Evolutionary conservation across 495 filamentous ascomycete genomes (phyloP), one percentile per base, ranked within the genome.

Genomic region (Aspergillus sclerotioniger): DNA sequence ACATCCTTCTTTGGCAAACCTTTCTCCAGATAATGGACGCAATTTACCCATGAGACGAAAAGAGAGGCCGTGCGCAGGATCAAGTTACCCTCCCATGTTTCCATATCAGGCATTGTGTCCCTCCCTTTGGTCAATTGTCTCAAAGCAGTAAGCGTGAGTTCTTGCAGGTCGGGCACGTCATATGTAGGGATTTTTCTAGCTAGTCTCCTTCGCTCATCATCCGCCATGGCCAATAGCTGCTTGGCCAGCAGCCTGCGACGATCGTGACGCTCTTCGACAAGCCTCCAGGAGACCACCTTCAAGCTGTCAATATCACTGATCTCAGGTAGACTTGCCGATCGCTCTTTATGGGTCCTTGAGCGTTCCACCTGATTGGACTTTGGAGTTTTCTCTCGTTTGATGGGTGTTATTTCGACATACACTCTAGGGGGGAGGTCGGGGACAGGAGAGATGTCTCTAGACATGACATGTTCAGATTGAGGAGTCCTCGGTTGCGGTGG

Each of bases 21-120:
- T 37, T 57, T 20, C 16, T 32, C 19, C 12, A 54, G 47, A 16
- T 66, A 54, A 48, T 60, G 62, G 8, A 56, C 52, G 21, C 72
- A 69, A 35, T 72, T 69, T 8, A 74, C 53, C 71, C 74, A 80
- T 16, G 71, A 74, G 20, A 80, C 67, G 37, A 68, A 76, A 49
- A 76, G 63, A 13, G 66, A 60, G 2, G 68, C 67, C 7, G 69
- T 61, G 2, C 70, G 68, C 68, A 78, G 72, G 19, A 70, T 50
- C 3, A 61, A 16, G 10, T 51, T 21, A 13, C 56, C 64, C 16
- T 64, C 53, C 2, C 21, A 12, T 3, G 53, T n/a, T 21, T 60
- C 56, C 33, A 66, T 32, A n/a, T 58, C 57, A 9, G 15, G 25
- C 6, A 71, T 39, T 8, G 12, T 46, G 6, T 52, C 13, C 50